Percentiles rank a stretch among this genome's conserved stretches.
Conservation (phyloP, 768 basidiomycete genomes). For the Auriscalpium vulgare region DNA sequence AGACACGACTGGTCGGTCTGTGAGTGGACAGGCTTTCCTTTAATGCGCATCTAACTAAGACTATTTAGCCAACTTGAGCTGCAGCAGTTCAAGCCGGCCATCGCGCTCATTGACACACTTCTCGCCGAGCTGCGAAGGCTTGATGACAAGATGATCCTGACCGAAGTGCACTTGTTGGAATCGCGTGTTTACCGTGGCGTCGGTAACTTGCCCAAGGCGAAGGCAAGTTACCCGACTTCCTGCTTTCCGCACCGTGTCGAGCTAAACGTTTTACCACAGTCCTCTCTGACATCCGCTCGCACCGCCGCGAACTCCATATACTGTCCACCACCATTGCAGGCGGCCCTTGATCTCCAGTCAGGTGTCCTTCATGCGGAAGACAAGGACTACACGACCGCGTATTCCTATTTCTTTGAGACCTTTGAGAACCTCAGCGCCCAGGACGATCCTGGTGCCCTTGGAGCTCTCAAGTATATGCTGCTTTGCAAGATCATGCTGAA, state of each 20-base stretch:
- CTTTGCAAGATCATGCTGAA: constrained; percentile 98
- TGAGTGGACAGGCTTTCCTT: constrained; percentile 21
- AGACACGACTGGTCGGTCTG: constrained; percentile 79
- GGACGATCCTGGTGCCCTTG: constrained; percentile 58
- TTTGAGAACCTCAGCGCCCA: constrained; percentile 84
- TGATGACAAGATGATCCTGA: constrained; percentile 97
- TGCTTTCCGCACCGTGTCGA: background rate
- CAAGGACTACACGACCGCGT: constrained; percentile 94
- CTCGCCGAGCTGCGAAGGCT: constrained; percentile 86
- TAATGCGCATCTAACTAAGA: background rate
- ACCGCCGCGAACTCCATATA: constrained; percentile 96
- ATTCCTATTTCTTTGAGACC: constrained; percentile 95
- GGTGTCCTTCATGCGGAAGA: constrained; percentile 93
- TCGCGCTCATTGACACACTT: constrained; percentile 77
- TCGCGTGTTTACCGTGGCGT: constrained; percentile 85
- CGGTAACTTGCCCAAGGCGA: constrained; percentile 84
- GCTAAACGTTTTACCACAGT: constrained; percentile 32
- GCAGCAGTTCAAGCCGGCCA: constrained; percentile 67
- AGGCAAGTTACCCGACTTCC: constrained; percentile 37
- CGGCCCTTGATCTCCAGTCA: constrained; percentile 55
- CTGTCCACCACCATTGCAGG: constrained; percentile 67
- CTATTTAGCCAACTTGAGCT: constrained; percentile 60
- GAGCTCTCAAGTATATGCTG: constrained; percentile 95
- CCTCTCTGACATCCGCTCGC: constrained; percentile 81
- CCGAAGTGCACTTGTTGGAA: constrained; percentile 93